These are phyloP conservation scores for Osmozyma mogii DNA, from an alignment of 805 yeast species.

Conservation along the genomic window DNA sequence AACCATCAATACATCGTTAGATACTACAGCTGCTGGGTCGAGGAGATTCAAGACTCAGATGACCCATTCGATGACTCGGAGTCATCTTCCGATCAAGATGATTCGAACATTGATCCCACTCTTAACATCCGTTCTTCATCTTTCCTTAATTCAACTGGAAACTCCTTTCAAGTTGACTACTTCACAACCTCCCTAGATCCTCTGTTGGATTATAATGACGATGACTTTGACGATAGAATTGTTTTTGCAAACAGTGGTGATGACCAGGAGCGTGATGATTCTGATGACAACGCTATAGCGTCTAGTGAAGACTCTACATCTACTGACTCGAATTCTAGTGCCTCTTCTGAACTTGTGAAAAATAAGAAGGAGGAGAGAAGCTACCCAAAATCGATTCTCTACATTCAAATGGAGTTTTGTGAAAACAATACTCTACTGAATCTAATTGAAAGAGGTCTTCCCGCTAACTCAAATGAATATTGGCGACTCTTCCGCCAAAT, in stretches of 20 bases:
- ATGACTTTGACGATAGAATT: conserved; percentile 20
- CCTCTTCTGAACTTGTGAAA: conserved; percentile 1
- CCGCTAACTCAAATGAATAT: conserved; percentile 64
- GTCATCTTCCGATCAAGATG: conserved; percentile 10
- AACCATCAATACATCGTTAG: conserved; percentile 95
- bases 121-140: conserved; percentile 1
- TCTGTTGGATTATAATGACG: conserved; percentile 39
- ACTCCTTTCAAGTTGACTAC: conserved; percentile 47
- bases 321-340: not conserved
- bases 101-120: conserved; percentile 13
- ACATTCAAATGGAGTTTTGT: conserved; percentile 98
- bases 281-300: conserved; percentile 2
- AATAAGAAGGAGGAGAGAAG: conserved; percentile 1
- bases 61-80: conserved; percentile 14
- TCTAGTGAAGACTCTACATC: not conserved
- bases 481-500: conserved; percentile 88
- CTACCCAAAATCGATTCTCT: conserved; percentile 50
- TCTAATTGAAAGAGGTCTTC: conserved; percentile 67
- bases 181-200: conserved; percentile 58
- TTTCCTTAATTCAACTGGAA: conserved; percentile 15
- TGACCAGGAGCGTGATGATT: too few species aligned
- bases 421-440: conserved; percentile 87
- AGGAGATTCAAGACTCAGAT: conserved; percentile 43
- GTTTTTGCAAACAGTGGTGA: conserved; percentile 24
- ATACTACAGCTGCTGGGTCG: conserved; percentile 96